Evolutionary conservation across 352 stramenopile genomes (phyloP), one percentile per base, ranked within the genome.

Genomic region (Phytophthora pisi): DNA sequence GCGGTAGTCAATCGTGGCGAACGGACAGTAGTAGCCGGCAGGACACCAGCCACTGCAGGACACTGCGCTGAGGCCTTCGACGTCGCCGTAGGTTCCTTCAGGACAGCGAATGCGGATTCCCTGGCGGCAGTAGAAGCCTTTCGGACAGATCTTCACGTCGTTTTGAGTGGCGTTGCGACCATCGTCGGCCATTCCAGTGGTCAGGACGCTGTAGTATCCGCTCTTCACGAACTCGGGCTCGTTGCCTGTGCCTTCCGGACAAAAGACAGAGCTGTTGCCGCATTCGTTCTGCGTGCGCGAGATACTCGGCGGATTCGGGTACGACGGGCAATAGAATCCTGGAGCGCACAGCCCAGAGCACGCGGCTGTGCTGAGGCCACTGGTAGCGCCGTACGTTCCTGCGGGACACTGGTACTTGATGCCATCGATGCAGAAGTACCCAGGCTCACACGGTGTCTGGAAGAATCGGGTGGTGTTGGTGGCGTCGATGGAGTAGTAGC

Each of bases 321-420:
- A 79, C 40, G 81, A 90, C 23, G 88, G 86, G n/a, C 89, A 97
- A 43, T 72, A 89, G 61, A 88, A 89, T 0, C 91, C 87, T 5
- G 79, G 66, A 24, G 72, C 64, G 47, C 91, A 97, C 11, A 54
- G 23, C 0, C 87, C 89, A 20, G 79, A 91, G 56, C 89, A 97
- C 7, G 10, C 24, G 9, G 81, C 1, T 20, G 73, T 74, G 4
- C 58, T 57, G 4, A 96, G 67, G 0, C 75, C 77, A 11, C 30
- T 63, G 0, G 52, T 72, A n/a, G 76, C 72, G 24, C 92, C 92
- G 28, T 81, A 97, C 1, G 77, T 88, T 8, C 91, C 91, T 8
- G 75, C 70, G 7, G 90, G 85, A 43, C 91, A 98, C 50, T 92
- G 72, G 18, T 78, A 83, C 55, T 83, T 82, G 54, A 89, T 45